Evolutionary conservation across 164 flowering plant species (phyloP), one percentile per base, ranked within the genome.

Genomic region (Protea cynaroides): DNA sequence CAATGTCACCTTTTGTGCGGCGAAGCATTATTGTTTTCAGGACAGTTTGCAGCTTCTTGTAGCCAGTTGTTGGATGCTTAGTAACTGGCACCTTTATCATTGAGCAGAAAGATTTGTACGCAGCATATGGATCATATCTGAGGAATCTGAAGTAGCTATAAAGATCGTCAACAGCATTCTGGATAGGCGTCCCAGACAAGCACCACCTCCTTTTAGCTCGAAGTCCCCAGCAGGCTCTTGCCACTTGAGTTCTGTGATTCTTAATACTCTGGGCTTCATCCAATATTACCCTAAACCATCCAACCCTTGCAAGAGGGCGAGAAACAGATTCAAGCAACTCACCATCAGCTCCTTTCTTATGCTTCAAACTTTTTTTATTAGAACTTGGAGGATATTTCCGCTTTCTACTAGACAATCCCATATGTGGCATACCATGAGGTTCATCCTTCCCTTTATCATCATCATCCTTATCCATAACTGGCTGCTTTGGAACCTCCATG

Each of bases 221-320:
- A 71, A 92, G 98, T 56, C 95, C 98, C 93, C 98, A 92, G 68
- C 98, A 92, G 25, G 98, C 98, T 76, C 95, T 82, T 50, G 98
- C 98, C 53, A 80, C 95, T 79, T 84, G 96, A 71, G 98, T 92
- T 79, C 83, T 79, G 69, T 85, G 81, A 77, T 92, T 92, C 76
- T 92, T 92, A 22, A 92, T 92, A 76, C 96, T 90, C 78, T 92
- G 98, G 36, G 98, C 98, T 80, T 92, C 98, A 73, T 92, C 98
- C 68, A 92, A 71, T 59, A 92, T 90, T 78, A 92, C 93, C 70
- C 98, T 83, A 75, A 89, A 92, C 98, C 98, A 92, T 67, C 81
- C 78, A 64, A 92, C 96, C 69, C 79, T 82, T 5, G 91, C 96
- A 77, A 92, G 87, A 65, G 98, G 96, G 14, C 91, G 80, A 66